Base-by-base conservation (phyloP, 441 rosid species). In the Corymbia calophylla region DNA sequence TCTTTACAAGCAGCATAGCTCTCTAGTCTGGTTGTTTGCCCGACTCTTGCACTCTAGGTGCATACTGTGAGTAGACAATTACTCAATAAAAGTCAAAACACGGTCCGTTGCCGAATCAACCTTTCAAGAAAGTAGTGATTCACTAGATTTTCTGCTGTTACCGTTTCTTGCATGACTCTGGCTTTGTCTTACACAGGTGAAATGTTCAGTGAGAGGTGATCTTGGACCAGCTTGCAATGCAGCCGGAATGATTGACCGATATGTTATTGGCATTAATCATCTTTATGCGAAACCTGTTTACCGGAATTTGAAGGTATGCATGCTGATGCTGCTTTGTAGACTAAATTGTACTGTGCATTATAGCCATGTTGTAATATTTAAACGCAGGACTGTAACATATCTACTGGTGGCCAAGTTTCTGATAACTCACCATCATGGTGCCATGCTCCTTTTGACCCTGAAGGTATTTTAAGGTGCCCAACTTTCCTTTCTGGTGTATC, bases 381-480 rank as follows among this genome's bases (percentile, higher is more conserved):
- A 27, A 53, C 23, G 29, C 85, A 89, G 90, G 90, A 64, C 17
- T 89, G 90, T 82, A 89, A 89, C 86, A 70, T 89, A 53, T 86
- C 88, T 55, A 86, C 21, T 6, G 47, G 88, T 25, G 86, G 90
- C 85, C 86, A 86, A 89, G 86, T 86, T 86, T 62, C 84, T 35
- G 86, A 86, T 55, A 19, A 86, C 39, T 89, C 90, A n/a, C 90
- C 90, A 53, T 56, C 88, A n/a, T 89, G 90, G 90, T 89, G 90
- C 77, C 90, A 70, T 70, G 90, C 90, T 68, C 86, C 90, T 11
- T 89, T 89, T 86, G 90, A 89, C 86, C 90, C 90, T 53, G 90
- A 89, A 68, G 90, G 90, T 70, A 70, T 86, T 39, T 54, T 89
- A 86, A 86, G 90, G 90, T 89, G 73, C 51, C 35, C 25, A 31